Conservation (phyloP, 371 early-diverging fungal species). For the Choanephora cucurbitarum region DNA sequence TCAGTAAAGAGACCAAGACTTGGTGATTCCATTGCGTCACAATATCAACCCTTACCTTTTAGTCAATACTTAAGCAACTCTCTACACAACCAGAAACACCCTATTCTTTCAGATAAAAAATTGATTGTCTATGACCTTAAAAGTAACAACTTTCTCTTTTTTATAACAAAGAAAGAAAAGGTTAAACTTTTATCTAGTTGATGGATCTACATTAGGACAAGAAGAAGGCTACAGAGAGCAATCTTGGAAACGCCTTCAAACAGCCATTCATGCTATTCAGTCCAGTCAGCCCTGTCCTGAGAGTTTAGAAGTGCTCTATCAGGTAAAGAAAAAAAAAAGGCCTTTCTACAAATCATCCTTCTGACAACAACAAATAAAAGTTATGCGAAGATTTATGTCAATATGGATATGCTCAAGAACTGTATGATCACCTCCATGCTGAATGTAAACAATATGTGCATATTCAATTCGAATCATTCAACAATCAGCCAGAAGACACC, state of each 20-base stretch:
- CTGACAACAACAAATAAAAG: conserved; percentile 25
- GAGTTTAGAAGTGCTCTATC: conserved; percentile 85
- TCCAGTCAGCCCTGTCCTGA: conserved; percentile 58
- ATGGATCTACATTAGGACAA: conserved; percentile 71
- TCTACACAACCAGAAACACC: conserved; percentile 29
- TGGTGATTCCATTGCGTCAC: background rate
- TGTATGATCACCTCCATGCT: conserved; percentile 64
- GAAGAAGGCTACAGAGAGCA: conserved; percentile 37
- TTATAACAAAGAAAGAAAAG: background rate
- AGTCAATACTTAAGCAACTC: conserved; percentile 34
- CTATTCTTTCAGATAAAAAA: conserved; percentile 42
- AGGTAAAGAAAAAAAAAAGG: conserved; percentile 50
- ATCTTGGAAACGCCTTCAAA: conserved; percentile 67
- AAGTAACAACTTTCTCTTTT: conserved; percentile 13
- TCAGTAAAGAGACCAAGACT: conserved; percentile 9
- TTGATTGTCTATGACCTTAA: conserved; percentile 37
- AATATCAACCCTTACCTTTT: conserved; percentile 23
- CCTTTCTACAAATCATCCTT: too few relatives aligned
- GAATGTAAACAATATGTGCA: conserved; percentile 58
- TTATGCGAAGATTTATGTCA: conserved; percentile 87
- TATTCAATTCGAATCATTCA: conserved; percentile 15
- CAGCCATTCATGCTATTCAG: conserved; percentile 79
- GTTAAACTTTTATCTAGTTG: conserved; percentile 16
- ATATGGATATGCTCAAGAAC: conserved; percentile 65
- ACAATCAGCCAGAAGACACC: conserved; percentile 25